Evolutionary conservation across 441 rosid species (phyloP), one percentile per base, ranked within the genome.

Genomic region (Breynia disticha): DNA sequence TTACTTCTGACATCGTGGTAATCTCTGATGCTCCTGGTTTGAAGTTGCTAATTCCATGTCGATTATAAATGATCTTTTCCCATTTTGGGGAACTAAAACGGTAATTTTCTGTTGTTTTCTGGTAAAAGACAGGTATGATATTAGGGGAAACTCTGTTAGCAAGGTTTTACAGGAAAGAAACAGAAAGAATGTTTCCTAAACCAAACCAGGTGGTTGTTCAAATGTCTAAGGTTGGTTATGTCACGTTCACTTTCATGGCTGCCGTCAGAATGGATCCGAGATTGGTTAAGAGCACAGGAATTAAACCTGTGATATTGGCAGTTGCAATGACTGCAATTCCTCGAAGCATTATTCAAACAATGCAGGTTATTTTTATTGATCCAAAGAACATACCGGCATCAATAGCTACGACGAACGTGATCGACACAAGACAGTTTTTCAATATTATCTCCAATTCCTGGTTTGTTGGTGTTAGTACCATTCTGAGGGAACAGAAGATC

Each of bases 401-500:
- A 13, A 24, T 16, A n/a, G 10, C 55, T 8, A 5, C 28, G 0
- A 17, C 16, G 18, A 13, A 11, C 1, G 1, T 21, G 18, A 35
- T 21, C n/a, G 18, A 35, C 18, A 35, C 28, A n/a, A 32, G 42
- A 17, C 1, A 42, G 11, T 54, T n/a, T 14, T 1, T 59, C 2
- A 3, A 6, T 3, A 7, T 46, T 3, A 54, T 68, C 9, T 10
- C 48, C 5, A 17, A 7, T 0, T 32, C 50, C 43, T 64, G 63
- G 24, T 76, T 76, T 39, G 68, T 72, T 0, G 78, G 72, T 2
- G 61, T 70, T n/a, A 64, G 66, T 22, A 46, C 48, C 19, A 38
- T 70, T 37, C 52, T 76, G 19, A 58, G 52, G 48, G 66, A 72
- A 28, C 73, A 72, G 19, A 67, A 62, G 65, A 65, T 72, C 47